phyloP scores from a whole-genome alignment of 768 basidiomycete genomes.

The Mycena vitilis region DNA sequence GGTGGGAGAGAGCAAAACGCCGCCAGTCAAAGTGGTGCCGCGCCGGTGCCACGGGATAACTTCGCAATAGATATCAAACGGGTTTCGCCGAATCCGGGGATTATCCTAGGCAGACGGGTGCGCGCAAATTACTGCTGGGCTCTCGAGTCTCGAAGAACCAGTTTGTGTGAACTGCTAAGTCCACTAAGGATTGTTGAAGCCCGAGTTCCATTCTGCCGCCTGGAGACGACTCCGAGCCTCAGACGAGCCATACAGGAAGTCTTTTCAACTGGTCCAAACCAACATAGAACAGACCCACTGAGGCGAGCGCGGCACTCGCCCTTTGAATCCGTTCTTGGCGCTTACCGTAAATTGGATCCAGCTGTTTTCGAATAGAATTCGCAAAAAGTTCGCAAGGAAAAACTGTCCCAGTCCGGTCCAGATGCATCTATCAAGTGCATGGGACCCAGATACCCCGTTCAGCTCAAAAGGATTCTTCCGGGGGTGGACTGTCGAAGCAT shows the following conservation, averaged over 20 bases:
- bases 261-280: too few relatives aligned
- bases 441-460: too few relatives aligned
- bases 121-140: too few relatives aligned
- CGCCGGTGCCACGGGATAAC: not conserved
- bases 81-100: constrained; percentile 5
- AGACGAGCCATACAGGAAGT: too few relatives aligned
- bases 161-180: too few relatives aligned
- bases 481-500: too few relatives aligned
- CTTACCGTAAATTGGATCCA: not conserved
- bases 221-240: too few relatives aligned
- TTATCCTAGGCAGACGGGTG: not conserved
- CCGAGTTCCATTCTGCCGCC: too few relatives aligned
- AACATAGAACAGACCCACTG: not conserved
- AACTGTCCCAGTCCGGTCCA: not conserved
- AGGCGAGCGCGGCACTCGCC: not conserved
- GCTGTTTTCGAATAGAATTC: constrained; percentile 13
- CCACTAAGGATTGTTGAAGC: too few relatives aligned
- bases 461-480: too few relatives aligned
- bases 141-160: too few relatives aligned
- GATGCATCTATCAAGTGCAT: too few relatives aligned
- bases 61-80: not conserved
- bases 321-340: not conserved
- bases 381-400: constrained; percentile 25
- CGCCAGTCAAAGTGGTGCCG: not conserved
- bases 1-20: not conserved